Evolutionary conservation across 225 moss, liverwort and hornwort genomes (phyloP).

Genomic region (Anthoceros angustus): DNA sequence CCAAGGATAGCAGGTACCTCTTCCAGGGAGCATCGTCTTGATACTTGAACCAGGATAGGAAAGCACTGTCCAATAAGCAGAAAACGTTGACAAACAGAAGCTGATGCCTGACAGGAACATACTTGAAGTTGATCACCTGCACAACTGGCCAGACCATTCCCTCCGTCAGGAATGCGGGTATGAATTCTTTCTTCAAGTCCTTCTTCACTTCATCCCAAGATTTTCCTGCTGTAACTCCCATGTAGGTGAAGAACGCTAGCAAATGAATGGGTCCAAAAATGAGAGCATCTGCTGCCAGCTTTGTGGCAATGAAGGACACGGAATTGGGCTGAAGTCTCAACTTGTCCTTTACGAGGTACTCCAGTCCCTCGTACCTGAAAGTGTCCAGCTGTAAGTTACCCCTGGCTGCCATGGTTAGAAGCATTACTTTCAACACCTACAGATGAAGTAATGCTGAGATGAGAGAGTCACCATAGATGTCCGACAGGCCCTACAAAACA

Average conservation of each 20-base stretch:
- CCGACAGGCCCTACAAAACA: constrained; percentile 82
- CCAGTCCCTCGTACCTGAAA: constrained; percentile 61
- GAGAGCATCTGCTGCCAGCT: constrained; percentile 39
- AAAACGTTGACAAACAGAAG: constrained; percentile 64
- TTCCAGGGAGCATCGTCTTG: constrained; percentile 99
- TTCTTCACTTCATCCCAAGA: constrained; percentile 45
- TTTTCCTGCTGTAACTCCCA: constrained; percentile 63
- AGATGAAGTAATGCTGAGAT: background rate
- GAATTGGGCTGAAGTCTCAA: constrained; percentile 45
- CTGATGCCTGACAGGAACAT: constrained; percentile 73
- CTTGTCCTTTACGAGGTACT: constrained; percentile 41
- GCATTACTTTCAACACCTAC: background rate
- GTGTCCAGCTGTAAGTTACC: background rate
- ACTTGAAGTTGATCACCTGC: constrained; percentile 73
- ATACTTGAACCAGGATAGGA: constrained; percentile 92
- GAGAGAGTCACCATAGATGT: constrained; percentile 43
- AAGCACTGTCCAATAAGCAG: constrained; percentile 80
- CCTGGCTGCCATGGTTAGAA: background rate
- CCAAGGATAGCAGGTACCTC: constrained; percentile 54
- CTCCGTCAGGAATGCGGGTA: constrained; percentile 85
- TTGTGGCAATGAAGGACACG: constrained; percentile 41
- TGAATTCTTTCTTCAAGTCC: constrained; percentile 67
- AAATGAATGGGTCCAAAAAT: constrained; percentile 78
- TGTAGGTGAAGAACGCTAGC: constrained; percentile 79
- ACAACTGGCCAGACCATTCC: constrained; percentile 65